Percentiles rank a stretch among this genome's conserved stretches.
phyloP scores from a whole-genome alignment of 2,329 filamentous ascomycete genomes.

The Pyrenophora graminea region DNA sequence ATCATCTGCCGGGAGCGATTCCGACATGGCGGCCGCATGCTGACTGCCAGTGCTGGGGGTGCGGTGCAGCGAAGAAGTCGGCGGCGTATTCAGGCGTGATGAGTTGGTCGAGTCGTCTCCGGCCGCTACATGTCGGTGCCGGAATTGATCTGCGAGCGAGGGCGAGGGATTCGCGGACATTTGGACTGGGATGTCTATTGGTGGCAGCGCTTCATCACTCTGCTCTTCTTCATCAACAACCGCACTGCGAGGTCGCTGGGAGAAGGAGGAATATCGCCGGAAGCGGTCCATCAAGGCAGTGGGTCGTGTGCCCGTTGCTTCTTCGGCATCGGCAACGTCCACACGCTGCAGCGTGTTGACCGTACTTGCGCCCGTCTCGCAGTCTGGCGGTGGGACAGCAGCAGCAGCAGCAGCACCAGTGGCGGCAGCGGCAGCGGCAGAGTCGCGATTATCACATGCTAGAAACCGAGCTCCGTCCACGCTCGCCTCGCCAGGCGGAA shows the following conservation, averaged over 20 bases:
- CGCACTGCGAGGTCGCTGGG: constrained; percentile 29
- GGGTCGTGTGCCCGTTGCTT: constrained; percentile 10
- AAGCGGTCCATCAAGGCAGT: constrained; percentile 20
- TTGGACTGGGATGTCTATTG: constrained; percentile 31
- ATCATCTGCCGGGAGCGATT: constrained; percentile 54
- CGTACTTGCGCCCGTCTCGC: constrained; percentile 11
- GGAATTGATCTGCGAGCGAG: constrained; percentile 34
- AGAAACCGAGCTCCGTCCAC: constrained; percentile 20
- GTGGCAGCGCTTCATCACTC: constrained; percentile 22
- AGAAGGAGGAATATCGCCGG: constrained; percentile 28
- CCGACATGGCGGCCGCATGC: constrained; percentile 38
- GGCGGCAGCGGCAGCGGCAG: neutral
- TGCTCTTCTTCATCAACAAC: constrained; percentile 31
- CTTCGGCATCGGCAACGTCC: constrained; percentile 13
- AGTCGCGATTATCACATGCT: constrained; percentile 37
- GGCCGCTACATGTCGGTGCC: constrained; percentile 23
- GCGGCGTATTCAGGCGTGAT: constrained; percentile 29
- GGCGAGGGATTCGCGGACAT: constrained; percentile 42
- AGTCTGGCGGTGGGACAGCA: constrained; percentile 11
- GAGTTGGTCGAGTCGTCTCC: constrained; percentile 11
- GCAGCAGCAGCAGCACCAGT: too few relatives aligned
- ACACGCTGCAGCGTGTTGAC: constrained; percentile 4
- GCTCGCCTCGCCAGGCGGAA: constrained; percentile 22
- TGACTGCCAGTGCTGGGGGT: constrained; percentile 16
- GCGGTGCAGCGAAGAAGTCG: constrained; percentile 20